Evolutionary conservation across 257 asterid genomes (phyloP).

Genomic region (Capsicum pubescens): DNA sequence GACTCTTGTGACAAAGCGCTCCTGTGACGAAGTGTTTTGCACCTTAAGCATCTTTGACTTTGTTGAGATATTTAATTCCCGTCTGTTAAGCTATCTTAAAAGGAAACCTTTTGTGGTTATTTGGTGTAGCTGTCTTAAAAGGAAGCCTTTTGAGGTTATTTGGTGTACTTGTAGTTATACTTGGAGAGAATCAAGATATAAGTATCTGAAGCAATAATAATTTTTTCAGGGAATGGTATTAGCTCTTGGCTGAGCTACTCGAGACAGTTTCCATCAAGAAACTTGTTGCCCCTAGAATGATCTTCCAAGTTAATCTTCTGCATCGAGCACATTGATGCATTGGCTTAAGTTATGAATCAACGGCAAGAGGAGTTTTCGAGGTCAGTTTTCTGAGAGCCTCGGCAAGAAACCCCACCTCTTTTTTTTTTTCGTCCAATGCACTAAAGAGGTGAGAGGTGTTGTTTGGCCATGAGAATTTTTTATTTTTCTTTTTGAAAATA

Average conservation of each 20-base stretch:
- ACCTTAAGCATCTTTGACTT: not conserved
- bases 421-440: not conserved
- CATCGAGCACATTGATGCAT: slow-evolving; percentile 35
- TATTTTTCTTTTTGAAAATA: too few species aligned
- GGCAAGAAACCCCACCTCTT: not conserved
- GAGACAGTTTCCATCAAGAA: slow-evolving; percentile 30
- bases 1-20: not conserved
- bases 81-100: slow-evolving; percentile 31
- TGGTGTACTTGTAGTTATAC: slow-evolving; percentile 22
- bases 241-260: slow-evolving; percentile 31
- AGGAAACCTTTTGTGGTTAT: not conserved
- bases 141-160: not conserved
- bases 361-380: slow-evolving; percentile 71
- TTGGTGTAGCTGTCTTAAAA: slow-evolving; percentile 26
- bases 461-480: too few species aligned
- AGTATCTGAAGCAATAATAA: not conserved
- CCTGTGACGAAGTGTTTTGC: not conserved
- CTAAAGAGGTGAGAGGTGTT: too few species aligned
- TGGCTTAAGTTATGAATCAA: slow-evolving; percentile 62
- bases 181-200: not conserved
- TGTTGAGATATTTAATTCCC: not conserved
- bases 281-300: slow-evolving; percentile 22
- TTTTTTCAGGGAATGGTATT: slow-evolving; percentile 37
- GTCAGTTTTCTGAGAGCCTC: slow-evolving; percentile 50
- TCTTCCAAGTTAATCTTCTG: slow-evolving; percentile 26